Evolutionary conservation across 768 basidiomycete genomes (phyloP), one percentile per base, ranked within the genome.

Genomic region (Fistulinella prunicolor): DNA sequence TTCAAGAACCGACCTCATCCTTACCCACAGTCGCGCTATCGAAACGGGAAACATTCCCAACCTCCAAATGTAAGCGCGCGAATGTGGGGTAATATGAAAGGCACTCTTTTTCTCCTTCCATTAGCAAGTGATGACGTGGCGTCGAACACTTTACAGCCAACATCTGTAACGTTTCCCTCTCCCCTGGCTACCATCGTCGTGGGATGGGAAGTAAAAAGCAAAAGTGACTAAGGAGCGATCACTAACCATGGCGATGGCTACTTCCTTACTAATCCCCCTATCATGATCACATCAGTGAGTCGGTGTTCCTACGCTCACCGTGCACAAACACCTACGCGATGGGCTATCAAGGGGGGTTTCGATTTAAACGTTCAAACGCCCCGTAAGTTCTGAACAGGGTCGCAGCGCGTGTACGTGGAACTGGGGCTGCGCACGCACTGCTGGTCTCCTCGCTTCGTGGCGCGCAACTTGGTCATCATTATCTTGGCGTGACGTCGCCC

Each of bases 51-150:
- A 10, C 26, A 28, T 28, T 28, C 26, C 6, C n/a, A n/a, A n/a
- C n/a, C n/a, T n/a, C 26, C 26, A 6, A 28, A 28, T 10, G 10
- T 10, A 28, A 28, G 26, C 10, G 32, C 17, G 34, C 24, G 39
- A 29, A 19, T 47, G 55, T 32, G 55, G 55, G 46, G 49, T 30
- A 29, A 34, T 19, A 35, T 23, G 21, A 46, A 35, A 23, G 17
- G 10, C 22, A 4, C 7, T 14, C 13, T 14, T 32, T 32, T 32
- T 14, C 30, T 14, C 13, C n/a, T 14, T 32, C 13, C 7, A 32
- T 32, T 32, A 12, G 7, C 30, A 32, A 10, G 23, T 24, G 47
- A 38, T 28, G 40, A 50, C 37, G 30, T 24, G 36, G 40, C 30
- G 28, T 42, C 20, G 10, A 35, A 19, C n/a, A 32, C n/a, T n/a